Evolutionary conservation across 768 basidiomycete species (phyloP), one percentile per base, ranked within the genome.

Genomic region (Nevesoporus exiguus): DNA sequence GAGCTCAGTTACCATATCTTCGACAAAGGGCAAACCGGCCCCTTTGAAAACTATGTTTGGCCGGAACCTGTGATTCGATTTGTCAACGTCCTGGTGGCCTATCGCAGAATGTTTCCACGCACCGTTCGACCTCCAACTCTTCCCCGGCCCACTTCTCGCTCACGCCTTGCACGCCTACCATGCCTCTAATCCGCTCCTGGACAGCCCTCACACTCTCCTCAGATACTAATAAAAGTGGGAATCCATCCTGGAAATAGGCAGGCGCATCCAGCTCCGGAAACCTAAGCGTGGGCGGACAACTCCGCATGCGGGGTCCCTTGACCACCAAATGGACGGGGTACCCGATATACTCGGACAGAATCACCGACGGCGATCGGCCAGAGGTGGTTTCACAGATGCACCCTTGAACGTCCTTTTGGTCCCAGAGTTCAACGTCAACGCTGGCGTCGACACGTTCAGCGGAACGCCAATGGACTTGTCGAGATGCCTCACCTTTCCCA

Each of bases 31-130:
- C 4, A 77, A 77, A 2, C 80, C 85, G 2, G 76, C 73, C 17
- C 89, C 89, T 50, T 72, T 72, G 59, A 90, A 66, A 7, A 90
- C 78, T 47, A 92, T 83, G 63, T 91, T 92, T 0, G 89, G 88
- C 47, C 89, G 73, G 73, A 90, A 92, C 62, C 88, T 89, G 60
- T 21, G 50, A 24, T 31, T 43, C 36, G 42, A 43, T 37, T 49
- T 37, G 50, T 49, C 52, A 57, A 52, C 44, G 30, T 48, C 31
- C 42, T 27, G 8, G 37, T 15, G 11, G 14, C 33, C 37, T 29
- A n/a, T 19, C 5, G 2, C n/a, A 8, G 9, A 19, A 7, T 19
- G 39, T 22, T 49, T 47, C 47, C 21, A 63, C 76, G 41, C 51
- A 86, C 86, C 86, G 77, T 63, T 88, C 84, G 44, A 88, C 77